phyloP scores from a whole-genome alignment of 257 asterid species.

The Leptodermis oblonga region DNA sequence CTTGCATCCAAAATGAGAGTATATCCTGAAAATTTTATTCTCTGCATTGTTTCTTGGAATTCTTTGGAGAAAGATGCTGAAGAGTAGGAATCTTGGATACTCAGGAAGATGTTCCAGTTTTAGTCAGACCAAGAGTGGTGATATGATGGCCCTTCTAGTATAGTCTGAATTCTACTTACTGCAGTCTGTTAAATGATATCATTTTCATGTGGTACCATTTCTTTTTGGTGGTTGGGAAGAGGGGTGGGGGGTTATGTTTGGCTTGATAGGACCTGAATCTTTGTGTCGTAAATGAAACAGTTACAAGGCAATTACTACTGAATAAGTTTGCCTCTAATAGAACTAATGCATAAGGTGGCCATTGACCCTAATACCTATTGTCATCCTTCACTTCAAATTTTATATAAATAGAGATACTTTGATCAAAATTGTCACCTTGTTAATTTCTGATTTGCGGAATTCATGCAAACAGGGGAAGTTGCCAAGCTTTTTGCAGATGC shows the following conservation, averaged over 20 bases:
- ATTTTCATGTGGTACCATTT: background rate
- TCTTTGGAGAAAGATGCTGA: background rate
- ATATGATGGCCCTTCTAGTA: background rate
- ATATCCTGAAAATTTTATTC: background rate
- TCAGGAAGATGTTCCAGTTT: background rate
- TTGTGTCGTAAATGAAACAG: background rate
- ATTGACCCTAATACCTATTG: background rate
- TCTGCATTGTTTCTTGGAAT: background rate
- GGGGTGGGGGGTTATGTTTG: too few relatives aligned
- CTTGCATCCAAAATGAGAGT: too few relatives aligned
- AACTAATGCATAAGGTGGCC: background rate
- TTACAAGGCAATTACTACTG: background rate
- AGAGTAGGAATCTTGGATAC: background rate
- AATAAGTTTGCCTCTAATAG: background rate
- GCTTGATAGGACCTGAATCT: too few relatives aligned
- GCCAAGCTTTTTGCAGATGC: slow-evolving; percentile 98
- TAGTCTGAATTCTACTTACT: too few relatives aligned
- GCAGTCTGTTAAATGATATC: background rate
- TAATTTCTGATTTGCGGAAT: background rate
- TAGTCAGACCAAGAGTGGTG: background rate
- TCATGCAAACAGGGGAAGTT: slow-evolving; percentile 59
- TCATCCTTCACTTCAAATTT: background rate
- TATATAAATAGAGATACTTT: background rate
- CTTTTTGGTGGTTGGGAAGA: too few relatives aligned
- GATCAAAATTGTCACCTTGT: background rate